A percentile compares a stretch with the other conserved stretches of the same genome.
Evolutionary conservation across 352 stramenopile genomes (phyloP).

Genomic region (Phytophthora capsici): DNA sequence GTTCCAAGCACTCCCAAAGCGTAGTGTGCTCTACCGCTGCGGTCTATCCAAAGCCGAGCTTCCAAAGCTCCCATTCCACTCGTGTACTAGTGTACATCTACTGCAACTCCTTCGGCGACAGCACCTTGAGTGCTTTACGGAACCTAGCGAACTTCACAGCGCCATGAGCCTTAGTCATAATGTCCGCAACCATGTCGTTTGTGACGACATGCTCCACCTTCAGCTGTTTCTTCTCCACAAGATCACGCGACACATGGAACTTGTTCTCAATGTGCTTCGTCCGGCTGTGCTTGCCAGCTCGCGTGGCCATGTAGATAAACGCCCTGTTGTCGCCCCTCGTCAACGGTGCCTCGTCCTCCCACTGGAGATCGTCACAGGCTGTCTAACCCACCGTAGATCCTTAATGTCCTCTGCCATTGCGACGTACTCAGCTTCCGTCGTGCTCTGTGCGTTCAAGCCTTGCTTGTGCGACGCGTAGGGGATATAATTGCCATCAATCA

Average conservation of each 20-base stretch:
- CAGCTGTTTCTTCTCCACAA: not conserved
- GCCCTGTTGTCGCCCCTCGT: constrained; percentile 3
- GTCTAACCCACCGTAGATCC: constrained; percentile 28
- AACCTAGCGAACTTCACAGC: constrained; percentile 1
- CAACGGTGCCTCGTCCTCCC: constrained; percentile 3
- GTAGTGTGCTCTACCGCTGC: not conserved
- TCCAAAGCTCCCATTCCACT: not conserved
- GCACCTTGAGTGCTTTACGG: not conserved
- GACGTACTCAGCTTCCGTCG: constrained; percentile 35
- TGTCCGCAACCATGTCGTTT: constrained; percentile 5
- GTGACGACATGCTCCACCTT: constrained; percentile 1
- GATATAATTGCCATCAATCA: constrained; percentile 28
- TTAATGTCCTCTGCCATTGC: constrained; percentile 25
- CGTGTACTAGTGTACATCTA: not conserved
- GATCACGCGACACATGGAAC: not conserved
- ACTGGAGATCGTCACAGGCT: constrained; percentile 7
- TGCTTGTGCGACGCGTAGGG: constrained; percentile 34
- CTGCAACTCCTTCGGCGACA: not conserved
- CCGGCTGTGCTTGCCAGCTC: not conserved
- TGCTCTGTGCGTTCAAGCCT: constrained; percentile 33
- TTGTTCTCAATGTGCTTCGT: constrained; percentile 5
- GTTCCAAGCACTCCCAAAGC: not conserved
- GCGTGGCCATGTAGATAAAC: constrained; percentile 1
- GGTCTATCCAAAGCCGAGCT: not conserved
- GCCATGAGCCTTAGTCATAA: constrained; percentile 1